A percentile compares a stretch with the other conserved stretches of the same genome.
phyloP scores from a whole-genome alignment of 2,329 filamentous ascomycete species.

The Sordariomycetes sp. region DNA sequence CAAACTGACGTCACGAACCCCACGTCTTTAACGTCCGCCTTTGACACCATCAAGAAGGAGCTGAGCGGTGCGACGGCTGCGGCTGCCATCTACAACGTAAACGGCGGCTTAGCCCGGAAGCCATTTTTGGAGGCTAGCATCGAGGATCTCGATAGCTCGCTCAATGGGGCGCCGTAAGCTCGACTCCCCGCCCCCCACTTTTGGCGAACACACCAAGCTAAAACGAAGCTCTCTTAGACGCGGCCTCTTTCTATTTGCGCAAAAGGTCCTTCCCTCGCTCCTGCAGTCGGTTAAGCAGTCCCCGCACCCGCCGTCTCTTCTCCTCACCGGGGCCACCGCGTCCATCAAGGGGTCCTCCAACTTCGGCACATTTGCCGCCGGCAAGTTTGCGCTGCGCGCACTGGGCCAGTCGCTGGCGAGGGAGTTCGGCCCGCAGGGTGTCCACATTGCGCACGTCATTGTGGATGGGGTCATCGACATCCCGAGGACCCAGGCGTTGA shows the following conservation, averaged over 20 bases:
- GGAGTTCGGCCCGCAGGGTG: slow-evolving; percentile 73
- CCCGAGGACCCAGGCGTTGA: slow-evolving; percentile 46
- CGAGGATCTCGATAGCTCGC: slow-evolving; percentile 33
- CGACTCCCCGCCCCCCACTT: neutral
- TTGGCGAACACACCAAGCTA: neutral
- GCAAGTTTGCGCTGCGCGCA: slow-evolving; percentile 68
- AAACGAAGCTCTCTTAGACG: slow-evolving; percentile 23
- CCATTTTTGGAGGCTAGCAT: slow-evolving; percentile 43
- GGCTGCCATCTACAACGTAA: slow-evolving; percentile 61
- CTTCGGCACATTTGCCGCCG: slow-evolving; percentile 60
- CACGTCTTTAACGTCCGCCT: slow-evolving; percentile 36
- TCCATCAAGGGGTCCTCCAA: slow-evolving; percentile 58
- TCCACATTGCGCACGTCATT: slow-evolving; percentile 73
- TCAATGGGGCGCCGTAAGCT: slow-evolving; percentile 34
- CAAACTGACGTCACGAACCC: slow-evolving; percentile 33
- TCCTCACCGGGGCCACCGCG: slow-evolving; percentile 81
- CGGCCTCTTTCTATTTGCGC: slow-evolving; percentile 66
- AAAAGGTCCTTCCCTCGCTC: slow-evolving; percentile 57
- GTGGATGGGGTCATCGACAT: slow-evolving; percentile 82
- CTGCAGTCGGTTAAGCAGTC: slow-evolving; percentile 42
- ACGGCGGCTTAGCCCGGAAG: slow-evolving; percentile 33
- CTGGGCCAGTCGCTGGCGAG: slow-evolving; percentile 63
- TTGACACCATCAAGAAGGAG: slow-evolving; percentile 47
- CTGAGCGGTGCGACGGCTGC: slow-evolving; percentile 40
- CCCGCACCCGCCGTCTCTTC: slow-evolving; percentile 59